Evolutionary conservation across 345 rosid genomes (phyloP), one percentile per base, ranked within the genome.

Genomic region (Acer yangbiense): DNA sequence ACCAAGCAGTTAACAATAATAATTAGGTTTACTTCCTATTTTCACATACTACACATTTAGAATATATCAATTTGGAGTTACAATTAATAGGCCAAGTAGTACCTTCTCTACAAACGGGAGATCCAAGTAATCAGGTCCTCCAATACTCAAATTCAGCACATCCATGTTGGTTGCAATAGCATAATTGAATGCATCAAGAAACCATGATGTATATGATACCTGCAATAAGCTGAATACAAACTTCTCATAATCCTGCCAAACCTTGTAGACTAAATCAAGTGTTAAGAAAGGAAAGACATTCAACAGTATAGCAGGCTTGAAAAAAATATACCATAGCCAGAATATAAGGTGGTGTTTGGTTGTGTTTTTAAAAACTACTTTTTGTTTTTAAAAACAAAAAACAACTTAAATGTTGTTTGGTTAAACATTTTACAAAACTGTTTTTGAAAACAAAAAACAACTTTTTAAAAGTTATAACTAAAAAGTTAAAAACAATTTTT

Each of bases 171-270:
- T 91, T 43, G 99, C 97, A 64, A 93, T 93, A 73, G 99, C 99
- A 86, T 95, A 95, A 82, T 95, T 95, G 82, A 95, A 95, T 54
- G 99, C 97, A 77, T 95, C 99, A 82, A 94, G 99, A 82, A 95
- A 93, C 99, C 99, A 95, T 63, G 99, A 95, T n/a, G 98, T 92
- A 82, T 94, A 95, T 58, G 99, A 95, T 87, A 95, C 97, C 99
- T 95, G 97, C 97, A 95, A 83, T 83, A 85, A 87, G 97, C 99
- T 95, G 95, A 91, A 91, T 78, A 87, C 81, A 81, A 85, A 89
- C 78, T 89, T 91, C 84, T 95, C 94, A 92, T 87, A 90, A 88
- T 86, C 87, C 83, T 72, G 85, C 75, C 81, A 85, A 82, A 83
- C 43, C 72, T 54, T 21, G 76, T 63, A 35, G 74, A 76, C 71